Base-by-base conservation (phyloP, 768 basidiomycete genomes). In the Podaxis sp. region DNA sequence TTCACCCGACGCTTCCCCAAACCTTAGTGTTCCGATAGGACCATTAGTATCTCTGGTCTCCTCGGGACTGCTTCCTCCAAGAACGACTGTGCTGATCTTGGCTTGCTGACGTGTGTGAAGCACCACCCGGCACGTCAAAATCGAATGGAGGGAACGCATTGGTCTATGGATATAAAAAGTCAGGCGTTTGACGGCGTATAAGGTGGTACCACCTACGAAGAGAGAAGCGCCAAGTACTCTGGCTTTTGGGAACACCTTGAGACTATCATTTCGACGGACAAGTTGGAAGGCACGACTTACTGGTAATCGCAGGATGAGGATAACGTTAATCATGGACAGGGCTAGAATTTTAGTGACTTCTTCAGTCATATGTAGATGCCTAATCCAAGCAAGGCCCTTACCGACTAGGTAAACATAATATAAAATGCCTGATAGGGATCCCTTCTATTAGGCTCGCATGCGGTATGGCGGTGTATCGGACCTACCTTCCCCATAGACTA, bases 351-450 rank as follows among this genome's bases (percentile, higher is more conserved):
- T 3, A 13, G n/a, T 8, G 13, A 22, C 49, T 12, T 28, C 24
- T 28, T 26, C 20, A 10, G 13, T 26, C 6, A n/a, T 22, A 20
- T n/a, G 24, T 30, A 3, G 12, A 26, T 20, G 17, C 26, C 17
- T 8, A 53, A 52, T 41, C 10, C 17, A 26, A 22, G 28, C 4
- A 22, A n/a, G 44, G 17, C 44, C n/a, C 61, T 54, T 33, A 62
- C 61, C 28, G 40, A 62, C 61, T 10, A 62, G 54, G 51, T 62
- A 62, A 33, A 62, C 36, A 37, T 62, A 62, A 38, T 62, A 62
- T 13, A 62, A 17, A 5, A 56, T 56, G 24, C 61, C 61, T 62
- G 28, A 17, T 3, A 38, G 36, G 20, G 28, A 12, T 56, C 15
- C 52, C 20, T 13, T 13, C 8, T 37, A 8, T 33, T 24, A 17